These are phyloP conservation scores for Calonectria pteridis DNA, from an alignment of 2,329 filamentous ascomycete species.

Conservation along the genomic window DNA sequence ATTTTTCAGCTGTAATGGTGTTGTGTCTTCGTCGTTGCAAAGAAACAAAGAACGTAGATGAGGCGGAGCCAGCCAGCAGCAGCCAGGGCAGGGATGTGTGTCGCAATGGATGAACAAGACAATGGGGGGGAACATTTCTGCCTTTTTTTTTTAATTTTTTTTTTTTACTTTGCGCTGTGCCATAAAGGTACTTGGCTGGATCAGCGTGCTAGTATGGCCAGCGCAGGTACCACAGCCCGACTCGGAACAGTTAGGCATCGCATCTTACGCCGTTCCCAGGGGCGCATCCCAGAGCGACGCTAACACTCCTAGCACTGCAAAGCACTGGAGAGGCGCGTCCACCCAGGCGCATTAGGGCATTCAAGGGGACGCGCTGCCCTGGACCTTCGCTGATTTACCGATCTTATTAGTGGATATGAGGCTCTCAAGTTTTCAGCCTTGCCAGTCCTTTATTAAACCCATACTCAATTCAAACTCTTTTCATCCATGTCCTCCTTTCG, in stretches of 20 bases:
- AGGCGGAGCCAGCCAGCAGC: slow-evolving; percentile 28
- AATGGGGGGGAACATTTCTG: slow-evolving; percentile 13
- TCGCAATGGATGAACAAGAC: slow-evolving; percentile 24
- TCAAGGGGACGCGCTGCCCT: slow-evolving; percentile 10
- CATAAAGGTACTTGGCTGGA: slow-evolving; percentile 12
- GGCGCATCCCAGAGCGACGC: slow-evolving; percentile 20
- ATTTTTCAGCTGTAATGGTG: slow-evolving; percentile 21
- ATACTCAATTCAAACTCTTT: slow-evolving; percentile 6
- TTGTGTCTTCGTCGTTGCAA: slow-evolving; percentile 29
- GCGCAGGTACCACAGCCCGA: slow-evolving; percentile 11
- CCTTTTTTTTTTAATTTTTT: slow-evolving; percentile 21
- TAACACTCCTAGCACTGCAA: slow-evolving; percentile 11
- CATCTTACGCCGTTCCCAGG: slow-evolving; percentile 17
- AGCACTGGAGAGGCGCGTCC: slow-evolving; percentile 5
- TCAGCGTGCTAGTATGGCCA: background rate
- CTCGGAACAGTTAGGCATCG: slow-evolving; percentile 18
- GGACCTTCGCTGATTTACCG: slow-evolving; percentile 5
- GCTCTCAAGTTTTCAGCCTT: slow-evolving; percentile 18
- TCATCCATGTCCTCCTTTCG: slow-evolving; percentile 9
- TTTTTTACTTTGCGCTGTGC: background rate
- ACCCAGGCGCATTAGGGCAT: slow-evolving; percentile 18
- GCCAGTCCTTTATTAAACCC: background rate
- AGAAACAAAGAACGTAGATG: slow-evolving; percentile 27
- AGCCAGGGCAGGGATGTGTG: slow-evolving; percentile 27
- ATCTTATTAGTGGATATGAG: slow-evolving; percentile 8